phyloP scores from a whole-genome alignment of 176 grass and related monocot species.

The Carex kokanica region DNA sequence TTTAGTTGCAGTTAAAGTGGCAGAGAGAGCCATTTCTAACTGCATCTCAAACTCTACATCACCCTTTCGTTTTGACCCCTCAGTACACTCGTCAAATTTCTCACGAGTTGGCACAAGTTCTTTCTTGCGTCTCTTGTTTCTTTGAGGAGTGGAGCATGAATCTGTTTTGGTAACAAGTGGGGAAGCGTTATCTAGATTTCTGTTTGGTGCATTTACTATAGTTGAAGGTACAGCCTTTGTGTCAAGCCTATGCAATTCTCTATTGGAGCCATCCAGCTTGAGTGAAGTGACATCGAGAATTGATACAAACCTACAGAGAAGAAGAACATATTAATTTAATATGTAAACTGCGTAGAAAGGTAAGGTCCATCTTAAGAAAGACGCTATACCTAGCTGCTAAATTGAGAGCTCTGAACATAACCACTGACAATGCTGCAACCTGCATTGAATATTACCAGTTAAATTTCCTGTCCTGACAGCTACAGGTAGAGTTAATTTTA shows the following conservation, averaged over 20 bases:
- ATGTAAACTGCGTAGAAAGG: neutral
- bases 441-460: constrained; percentile 27
- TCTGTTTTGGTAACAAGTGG: constrained; percentile 35
- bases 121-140: constrained; percentile 33
- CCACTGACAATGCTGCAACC: constrained; percentile 86
- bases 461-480: neutral
- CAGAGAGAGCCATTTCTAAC: constrained; percentile 87
- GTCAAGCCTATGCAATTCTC: constrained; percentile 58
- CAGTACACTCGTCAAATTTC: constrained; percentile 30
- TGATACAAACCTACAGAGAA: constrained; percentile 62
- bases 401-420: constrained; percentile 89
- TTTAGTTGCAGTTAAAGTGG: constrained; percentile 37
- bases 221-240: constrained; percentile 43
- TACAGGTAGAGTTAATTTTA: neutral
- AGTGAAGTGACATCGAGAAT: constrained; percentile 74
- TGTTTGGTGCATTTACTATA: constrained; percentile 29
- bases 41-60: constrained; percentile 88
- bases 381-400: constrained; percentile 69
- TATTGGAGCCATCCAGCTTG: constrained; percentile 50
- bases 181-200: constrained; percentile 26
- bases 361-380: neutral
- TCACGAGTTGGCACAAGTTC: constrained; percentile 18
- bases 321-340: neutral
- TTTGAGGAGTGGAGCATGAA: constrained; percentile 10
- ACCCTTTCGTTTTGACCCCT: constrained; percentile 65